Evolutionary conservation across 2,329 filamentous ascomycete species (phyloP), one percentile per base, ranked within the genome.

Genomic region (Microcyclospora tardicrescens): DNA sequence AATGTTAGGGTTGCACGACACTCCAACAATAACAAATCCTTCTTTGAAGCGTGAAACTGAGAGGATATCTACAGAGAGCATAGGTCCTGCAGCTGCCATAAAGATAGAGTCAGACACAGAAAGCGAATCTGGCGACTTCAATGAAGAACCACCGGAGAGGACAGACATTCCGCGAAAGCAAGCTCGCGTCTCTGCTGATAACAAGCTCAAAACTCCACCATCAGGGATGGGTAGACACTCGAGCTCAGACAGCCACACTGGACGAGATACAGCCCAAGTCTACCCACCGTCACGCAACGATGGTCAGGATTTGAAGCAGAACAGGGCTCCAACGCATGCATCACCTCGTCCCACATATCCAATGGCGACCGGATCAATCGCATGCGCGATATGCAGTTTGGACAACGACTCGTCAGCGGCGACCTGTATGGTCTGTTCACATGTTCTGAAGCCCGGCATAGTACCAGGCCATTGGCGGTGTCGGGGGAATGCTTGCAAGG

Each of bases 341-440:
- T 4, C 19, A 4, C 19, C 19, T 4, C 8, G 19, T 8, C 8
- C 19, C 19, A 8, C 8, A 24, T 24, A 4, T 8, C 19, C 19
- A 8, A 24, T 8, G 19, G 8, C 5, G 8, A 24, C 8, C 8
- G 4, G 4, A 8, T 24, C 19, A 24, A 24, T 24, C 19, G 8
- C 19, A 24, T 45, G 82, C 52, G 62, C 69, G 1, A 64, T 81
- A 39, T 93, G 84, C 58, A 85, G 82, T 0, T 72, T 81, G 36
- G 61, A 64, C 36, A 87, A 85, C 53, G 61, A 68, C 5, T 35
- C 53, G 0, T 51, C 54, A 8, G 63, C 72, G 6, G 59, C 75
- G 2, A 81, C 73, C 3, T 91, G 84, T 56, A 61, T 60, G 6
- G 69, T 79, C 38, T 91, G 84, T 57, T 71, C 77, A 16, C 75